These are phyloP conservation scores for Nidularia sp. DNA, from an alignment of 768 basidiomycete genomes.

Conservation along the genomic window DNA sequence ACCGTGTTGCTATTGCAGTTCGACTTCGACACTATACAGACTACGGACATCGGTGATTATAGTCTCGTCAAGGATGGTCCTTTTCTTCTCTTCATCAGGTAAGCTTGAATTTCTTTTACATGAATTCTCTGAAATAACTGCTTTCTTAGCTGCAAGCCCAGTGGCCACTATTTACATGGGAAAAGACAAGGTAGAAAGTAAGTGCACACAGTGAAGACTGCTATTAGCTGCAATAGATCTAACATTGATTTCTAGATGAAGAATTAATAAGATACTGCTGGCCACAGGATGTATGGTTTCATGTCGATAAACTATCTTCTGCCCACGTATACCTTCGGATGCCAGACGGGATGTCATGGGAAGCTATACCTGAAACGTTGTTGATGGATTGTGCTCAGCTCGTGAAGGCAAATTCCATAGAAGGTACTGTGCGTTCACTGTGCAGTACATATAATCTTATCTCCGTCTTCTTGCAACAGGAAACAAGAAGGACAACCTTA, in stretches of 20 bases:
- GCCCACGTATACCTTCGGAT: constrained; percentile 97
- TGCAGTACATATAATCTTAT: not conserved
- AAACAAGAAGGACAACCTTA: constrained; percentile 93
- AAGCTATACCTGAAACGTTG: constrained; percentile 75
- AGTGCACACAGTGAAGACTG: constrained; percentile 18
- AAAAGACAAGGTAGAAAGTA: constrained; percentile 94
- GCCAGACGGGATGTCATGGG: constrained; percentile 80
- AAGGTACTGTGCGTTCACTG: constrained; percentile 47
- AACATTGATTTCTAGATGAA: constrained; percentile 61
- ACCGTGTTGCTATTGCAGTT: too few species aligned
- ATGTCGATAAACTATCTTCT: constrained; percentile 96
- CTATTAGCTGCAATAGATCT: not conserved
- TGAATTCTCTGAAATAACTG: constrained; percentile 5
- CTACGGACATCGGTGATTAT: not conserved
- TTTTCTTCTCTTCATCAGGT: constrained; percentile 48
- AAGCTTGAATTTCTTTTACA: not conserved
- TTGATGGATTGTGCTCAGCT: constrained; percentile 88
- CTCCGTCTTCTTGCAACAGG: constrained; percentile 39
- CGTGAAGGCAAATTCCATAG: constrained; percentile 97
- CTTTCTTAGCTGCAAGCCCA: constrained; percentile 49
- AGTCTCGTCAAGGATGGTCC: constrained; percentile 32
- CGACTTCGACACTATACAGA: too few species aligned
- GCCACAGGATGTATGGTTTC: constrained; percentile 91
- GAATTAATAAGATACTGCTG: constrained; percentile 91
- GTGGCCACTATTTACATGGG: constrained; percentile 88